Percentiles rank a stretch among this genome's conserved stretches.
Conservation (phyloP, 2,329 filamentous ascomycete species). For the Fusarium metavorans region DNA sequence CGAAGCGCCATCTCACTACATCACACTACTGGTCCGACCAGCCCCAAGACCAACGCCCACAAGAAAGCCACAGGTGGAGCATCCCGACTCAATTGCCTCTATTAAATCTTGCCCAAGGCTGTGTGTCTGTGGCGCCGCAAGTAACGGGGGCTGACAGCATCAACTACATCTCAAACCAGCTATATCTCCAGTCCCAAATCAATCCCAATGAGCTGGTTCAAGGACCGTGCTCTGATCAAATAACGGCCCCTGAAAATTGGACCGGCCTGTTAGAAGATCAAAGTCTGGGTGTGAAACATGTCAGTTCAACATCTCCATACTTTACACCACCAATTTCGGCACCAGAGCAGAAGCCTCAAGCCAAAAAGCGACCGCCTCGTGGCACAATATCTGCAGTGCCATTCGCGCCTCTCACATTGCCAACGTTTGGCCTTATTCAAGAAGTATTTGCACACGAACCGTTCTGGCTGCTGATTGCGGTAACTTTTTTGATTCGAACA, state of each 20-base stretch:
- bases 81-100: constrained; percentile 7
- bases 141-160: not conserved
- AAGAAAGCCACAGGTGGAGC: constrained; percentile 29
- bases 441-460: constrained; percentile 81
- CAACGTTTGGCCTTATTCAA: constrained; percentile 83
- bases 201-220: not conserved
- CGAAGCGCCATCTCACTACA: constrained; percentile 24
- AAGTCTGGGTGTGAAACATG: constrained; percentile 10
- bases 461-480: constrained; percentile 84
- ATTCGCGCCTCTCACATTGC: constrained; percentile 74
- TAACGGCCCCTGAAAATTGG: not conserved
- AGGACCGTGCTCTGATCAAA: constrained; percentile 22
- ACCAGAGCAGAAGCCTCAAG: constrained; percentile 18
- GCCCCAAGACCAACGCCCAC: constrained; percentile 21
- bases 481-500: constrained; percentile 88
- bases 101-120: constrained; percentile 5
- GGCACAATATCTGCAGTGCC: constrained; percentile 67
- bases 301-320: constrained; percentile 48
- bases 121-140: constrained; percentile 5
- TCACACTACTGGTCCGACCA: constrained; percentile 48
- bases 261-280: constrained; percentile 5
- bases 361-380: constrained; percentile 51
- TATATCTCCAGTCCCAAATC: not conserved
- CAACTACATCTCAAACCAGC: not conserved
- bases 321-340: constrained; percentile 40